phyloP scores from a whole-genome alignment of 139 green algal species.

The Tetradesmus lagerheimii region DNA sequence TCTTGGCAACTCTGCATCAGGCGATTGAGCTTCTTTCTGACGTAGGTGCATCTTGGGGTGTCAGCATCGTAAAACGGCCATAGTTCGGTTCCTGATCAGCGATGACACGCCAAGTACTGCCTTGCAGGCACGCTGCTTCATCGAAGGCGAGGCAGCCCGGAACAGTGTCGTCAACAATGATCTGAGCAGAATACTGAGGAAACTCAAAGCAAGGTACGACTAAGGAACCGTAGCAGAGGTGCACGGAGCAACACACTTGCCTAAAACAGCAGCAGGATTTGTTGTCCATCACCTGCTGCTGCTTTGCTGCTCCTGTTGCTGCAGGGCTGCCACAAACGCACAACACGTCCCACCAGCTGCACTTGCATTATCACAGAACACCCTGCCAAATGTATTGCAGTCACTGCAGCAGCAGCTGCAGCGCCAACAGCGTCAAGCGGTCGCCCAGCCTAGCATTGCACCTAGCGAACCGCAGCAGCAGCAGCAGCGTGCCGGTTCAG shows the following conservation, averaged over 20 bases:
- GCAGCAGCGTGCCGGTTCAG: neutral
- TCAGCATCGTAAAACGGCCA: neutral
- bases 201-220: neutral
- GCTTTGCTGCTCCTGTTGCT: neutral
- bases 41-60: neutral
- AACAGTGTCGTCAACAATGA: conserved; percentile 4
- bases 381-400: neutral
- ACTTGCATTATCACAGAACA: neutral
- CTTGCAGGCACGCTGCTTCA: neutral
- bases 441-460: neutral
- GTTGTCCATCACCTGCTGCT: neutral
- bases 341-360: neutral
- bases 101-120: neutral
- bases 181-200: neutral
- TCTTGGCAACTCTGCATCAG: neutral
- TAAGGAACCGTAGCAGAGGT: neutral
- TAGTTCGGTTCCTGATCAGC: neutral
- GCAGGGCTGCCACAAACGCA: neutral
- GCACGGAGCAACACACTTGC: neutral
- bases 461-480: neutral
- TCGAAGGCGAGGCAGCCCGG: conserved; percentile 9
- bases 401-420: neutral
- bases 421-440: neutral
- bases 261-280: neutral
- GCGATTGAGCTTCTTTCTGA: neutral